phyloP scores from a whole-genome alignment of 371 early-diverging fungal genomes.

The Hamiltosporidium magnivora region DNA sequence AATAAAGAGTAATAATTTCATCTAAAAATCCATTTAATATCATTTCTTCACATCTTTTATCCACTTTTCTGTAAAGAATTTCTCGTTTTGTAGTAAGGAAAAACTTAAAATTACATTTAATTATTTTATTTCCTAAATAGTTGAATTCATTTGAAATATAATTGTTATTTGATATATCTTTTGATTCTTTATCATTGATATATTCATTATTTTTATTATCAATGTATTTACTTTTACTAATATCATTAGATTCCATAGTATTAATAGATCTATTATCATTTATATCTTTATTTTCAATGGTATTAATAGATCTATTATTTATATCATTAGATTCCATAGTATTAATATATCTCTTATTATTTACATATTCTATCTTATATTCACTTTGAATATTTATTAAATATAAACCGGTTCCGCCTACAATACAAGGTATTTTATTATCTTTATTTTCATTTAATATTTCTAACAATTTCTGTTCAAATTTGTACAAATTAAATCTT shows the following conservation, averaged over 20 bases:
- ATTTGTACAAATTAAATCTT: not conserved
- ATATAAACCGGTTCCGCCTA: slow-evolving; percentile 6
- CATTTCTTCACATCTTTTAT: slow-evolving; percentile 11
- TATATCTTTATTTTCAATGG: not conserved
- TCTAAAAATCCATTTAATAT: slow-evolving; percentile 2
- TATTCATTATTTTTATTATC: not conserved
- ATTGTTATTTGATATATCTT: not conserved
- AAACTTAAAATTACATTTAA: not conserved
- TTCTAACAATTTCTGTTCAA: not conserved
- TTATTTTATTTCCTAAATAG: not conserved
- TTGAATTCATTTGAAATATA: not conserved
- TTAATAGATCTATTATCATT: not conserved
- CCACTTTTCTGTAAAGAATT: not conserved
- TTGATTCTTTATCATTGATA: not conserved
- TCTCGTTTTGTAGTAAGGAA: not conserved
- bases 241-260: not conserved
- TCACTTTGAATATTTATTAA: not conserved
- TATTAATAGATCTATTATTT: not conserved
- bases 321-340: not conserved
- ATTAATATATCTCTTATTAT: no score
- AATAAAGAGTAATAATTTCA: not conserved
- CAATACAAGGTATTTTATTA: not conserved
- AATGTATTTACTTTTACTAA: not conserved
- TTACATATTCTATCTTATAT: no score
- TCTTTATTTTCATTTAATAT: not conserved